Evolutionary conservation across 1,284 basidiomycete genomes (phyloP).

Genomic region (Melampsora americana): DNA sequence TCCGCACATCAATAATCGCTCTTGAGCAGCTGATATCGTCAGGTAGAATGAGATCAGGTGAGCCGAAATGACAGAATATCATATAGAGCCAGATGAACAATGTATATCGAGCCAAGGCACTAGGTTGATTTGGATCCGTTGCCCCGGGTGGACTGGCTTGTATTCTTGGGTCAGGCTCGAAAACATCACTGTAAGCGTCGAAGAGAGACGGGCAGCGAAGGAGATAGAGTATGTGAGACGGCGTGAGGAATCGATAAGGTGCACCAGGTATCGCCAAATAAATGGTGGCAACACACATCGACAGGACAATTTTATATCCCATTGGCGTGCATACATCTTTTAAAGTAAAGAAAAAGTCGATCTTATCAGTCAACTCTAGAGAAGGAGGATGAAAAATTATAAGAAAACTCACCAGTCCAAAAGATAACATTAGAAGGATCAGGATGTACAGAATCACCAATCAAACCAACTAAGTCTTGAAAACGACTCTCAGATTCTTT

Average conservation of each 20-base stretch:
- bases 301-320: conserved; percentile 3
- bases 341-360: not conserved
- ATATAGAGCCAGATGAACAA: conserved; percentile 8
- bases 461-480: not conserved
- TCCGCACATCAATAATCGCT: not conserved
- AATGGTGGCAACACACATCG: conserved; percentile 12
- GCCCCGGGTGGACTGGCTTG: not conserved
- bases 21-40: not conserved
- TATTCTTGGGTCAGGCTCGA: not conserved
- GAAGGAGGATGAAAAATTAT: not conserved
- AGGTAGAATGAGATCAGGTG: conserved; percentile 7
- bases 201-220: not conserved
- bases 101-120: conserved; percentile 1
- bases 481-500: not conserved
- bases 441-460: not conserved
- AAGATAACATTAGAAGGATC: not conserved
- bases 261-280: not conserved
- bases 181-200: not conserved
- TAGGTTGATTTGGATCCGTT: not conserved
- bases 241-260: not conserved
- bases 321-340: not conserved
- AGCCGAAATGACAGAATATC: conserved; percentile 7
- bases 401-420: conserved; percentile 6
- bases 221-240: not conserved
- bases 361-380: not conserved